Evolutionary conservation across 1,284 basidiomycete genomes (phyloP), one percentile per base, ranked within the genome.

Genomic region (Peniophora sp.): DNA sequence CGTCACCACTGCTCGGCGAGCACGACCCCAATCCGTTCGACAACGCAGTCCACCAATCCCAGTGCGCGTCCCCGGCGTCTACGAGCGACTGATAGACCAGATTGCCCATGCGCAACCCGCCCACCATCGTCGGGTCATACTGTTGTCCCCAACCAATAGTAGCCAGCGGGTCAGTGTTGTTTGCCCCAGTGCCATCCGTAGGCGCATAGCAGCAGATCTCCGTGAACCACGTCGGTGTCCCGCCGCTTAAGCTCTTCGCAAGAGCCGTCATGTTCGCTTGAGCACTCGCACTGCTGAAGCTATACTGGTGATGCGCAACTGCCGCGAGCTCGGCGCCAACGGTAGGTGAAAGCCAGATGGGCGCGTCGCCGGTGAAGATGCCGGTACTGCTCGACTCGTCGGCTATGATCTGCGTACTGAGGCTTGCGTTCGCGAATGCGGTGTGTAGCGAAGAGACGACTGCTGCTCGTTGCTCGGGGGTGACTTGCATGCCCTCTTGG

Each of bases 401-500:
- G 1, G 57, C 56, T 42, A 60, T 59, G 51, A 62, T 58, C 5
- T 52, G 56, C 32, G 48, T 54, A 15, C 48, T 49, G 3, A 59
- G 52, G 11, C 52, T 50, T 18, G 58, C 55, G 24, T 54, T 34
- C 41, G 49, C 54, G 1, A 62, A 53, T 3, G 58, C 54, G 2
- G 48, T 48, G 6, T 56, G 55, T 2, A 62, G 48, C n/a, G 58
- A 54, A 39, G 51, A 53, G 39, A 60, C 53, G 34, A 62, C 57
- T 18, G 52, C 44, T 17, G 57, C 58, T 22, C 60, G 58, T 39
- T 60, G 58, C 27, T 55, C 36, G 12, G 57, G 57, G 15, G 54
- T 57, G 34, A 60, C 59, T 24, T 55, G 51, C 60, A 62, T 62
- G 34, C 60, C 60, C 52, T 62, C 60, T 47, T 62, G 60, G 8